A percentile compares a stretch with the other conserved stretches of the same genome.
These are phyloP conservation scores for Fusarium sp. DNA, from an alignment of 2,329 filamentous ascomycete species.

Conservation along the genomic window DNA sequence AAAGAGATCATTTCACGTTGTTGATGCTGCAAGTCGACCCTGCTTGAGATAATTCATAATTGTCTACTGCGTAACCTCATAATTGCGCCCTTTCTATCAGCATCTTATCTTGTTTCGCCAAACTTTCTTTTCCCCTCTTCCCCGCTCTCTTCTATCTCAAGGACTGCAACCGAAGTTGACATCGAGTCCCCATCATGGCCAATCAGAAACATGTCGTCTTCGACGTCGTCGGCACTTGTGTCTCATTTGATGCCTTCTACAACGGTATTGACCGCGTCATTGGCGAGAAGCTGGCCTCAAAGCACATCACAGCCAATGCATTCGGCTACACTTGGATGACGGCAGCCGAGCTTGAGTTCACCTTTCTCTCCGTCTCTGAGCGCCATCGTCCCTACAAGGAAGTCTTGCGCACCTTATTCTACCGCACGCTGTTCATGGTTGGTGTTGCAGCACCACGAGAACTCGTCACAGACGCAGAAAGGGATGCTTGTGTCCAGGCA, in stretches of 20 bases:
- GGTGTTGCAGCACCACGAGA: slow-evolving; percentile 52
- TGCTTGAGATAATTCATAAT: not conserved
- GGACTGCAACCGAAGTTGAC: not conserved
- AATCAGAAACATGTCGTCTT: slow-evolving; percentile 5
- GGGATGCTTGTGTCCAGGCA: not conserved
- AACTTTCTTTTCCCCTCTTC: not conserved
- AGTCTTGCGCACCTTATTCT: slow-evolving; percentile 36
- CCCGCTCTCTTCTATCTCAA: not conserved
- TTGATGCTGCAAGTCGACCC: not conserved
- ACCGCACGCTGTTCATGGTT: slow-evolving; percentile 12
- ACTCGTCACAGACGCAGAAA: not conserved
- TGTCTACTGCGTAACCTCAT: not conserved
- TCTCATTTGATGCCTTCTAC: not conserved
- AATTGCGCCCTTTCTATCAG: not conserved
- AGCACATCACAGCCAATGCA: not conserved
- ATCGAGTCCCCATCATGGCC: not conserved
- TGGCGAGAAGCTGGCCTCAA: not conserved
- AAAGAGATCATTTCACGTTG: not conserved
- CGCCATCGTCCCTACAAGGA: slow-evolving; percentile 42
- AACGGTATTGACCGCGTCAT: not conserved
- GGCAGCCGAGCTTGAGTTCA: slow-evolving; percentile 4
- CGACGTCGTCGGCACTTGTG: slow-evolving; percentile 6
- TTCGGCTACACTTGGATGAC: slow-evolving; percentile 13
- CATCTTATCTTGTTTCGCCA: not conserved
- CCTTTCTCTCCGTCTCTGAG: slow-evolving; percentile 6